phyloP scores from a whole-genome alignment of 768 basidiomycete species.

The Suillus variegatus region DNA sequence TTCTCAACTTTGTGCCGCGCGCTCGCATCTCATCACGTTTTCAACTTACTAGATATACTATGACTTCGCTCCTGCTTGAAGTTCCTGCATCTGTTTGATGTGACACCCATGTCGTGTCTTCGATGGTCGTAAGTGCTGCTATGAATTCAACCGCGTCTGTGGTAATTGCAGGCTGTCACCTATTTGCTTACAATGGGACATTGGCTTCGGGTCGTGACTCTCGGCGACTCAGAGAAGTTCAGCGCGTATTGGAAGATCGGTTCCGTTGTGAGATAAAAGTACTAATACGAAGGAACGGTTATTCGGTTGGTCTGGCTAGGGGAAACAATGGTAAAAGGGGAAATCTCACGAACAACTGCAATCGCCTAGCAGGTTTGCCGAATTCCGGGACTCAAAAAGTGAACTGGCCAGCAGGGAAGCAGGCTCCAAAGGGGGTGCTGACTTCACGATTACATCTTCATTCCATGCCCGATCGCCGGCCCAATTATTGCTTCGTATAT shows the following conservation, averaged over 20 bases:
- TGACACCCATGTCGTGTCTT: constrained; percentile 5
- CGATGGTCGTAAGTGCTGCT: background rate
- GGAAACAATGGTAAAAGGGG: background rate
- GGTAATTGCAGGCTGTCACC: background rate
- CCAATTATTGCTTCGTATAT: background rate
- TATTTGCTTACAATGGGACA: background rate
- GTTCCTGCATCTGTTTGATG: background rate
- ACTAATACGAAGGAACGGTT: background rate
- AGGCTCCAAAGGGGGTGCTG: background rate
- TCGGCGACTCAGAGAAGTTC: background rate
- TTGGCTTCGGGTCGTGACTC: background rate
- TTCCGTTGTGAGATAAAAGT: background rate
- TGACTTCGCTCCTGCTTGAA: background rate
- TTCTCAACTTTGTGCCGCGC: background rate
- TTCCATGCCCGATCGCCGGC: background rate
- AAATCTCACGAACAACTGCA: background rate
- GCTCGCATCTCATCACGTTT: background rate
- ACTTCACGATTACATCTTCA: background rate
- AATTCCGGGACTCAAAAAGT: background rate
- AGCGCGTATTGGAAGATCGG: background rate
- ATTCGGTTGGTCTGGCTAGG: background rate
- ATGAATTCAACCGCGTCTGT: background rate
- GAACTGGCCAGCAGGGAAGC: background rate
- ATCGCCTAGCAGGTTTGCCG: background rate
- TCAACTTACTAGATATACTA: background rate